Evolutionary conservation across 306 rosid species (phyloP), one percentile per base, ranked within the genome.

Genomic region (Ormosia emarginata): DNA sequence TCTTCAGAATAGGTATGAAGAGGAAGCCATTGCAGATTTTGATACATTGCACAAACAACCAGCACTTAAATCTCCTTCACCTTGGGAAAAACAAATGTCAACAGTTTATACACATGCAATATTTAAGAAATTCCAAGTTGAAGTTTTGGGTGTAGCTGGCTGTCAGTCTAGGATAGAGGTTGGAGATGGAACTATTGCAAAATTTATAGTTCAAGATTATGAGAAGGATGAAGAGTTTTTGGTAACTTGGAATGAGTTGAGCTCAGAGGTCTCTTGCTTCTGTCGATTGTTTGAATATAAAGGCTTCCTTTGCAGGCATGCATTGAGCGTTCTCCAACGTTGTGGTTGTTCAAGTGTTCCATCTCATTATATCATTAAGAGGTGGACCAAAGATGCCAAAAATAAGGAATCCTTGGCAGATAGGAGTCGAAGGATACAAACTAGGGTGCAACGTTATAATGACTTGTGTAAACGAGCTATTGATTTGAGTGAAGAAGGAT

Each of bases 71-170:
- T 92, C 98, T 80, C 98, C 98, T 86, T 94, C 98, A 41, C 98
- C 98, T 70, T 92, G 98, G 97, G 97, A 94, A 80, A 94, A 92
- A 74, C 98, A 94, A 83, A 92, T 92, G 97, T 94, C 98, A 73
- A 88, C 94, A 56, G 70, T 91, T 82, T 94, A 94, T 71, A 94
- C 98, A 0, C 98, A 94, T 85, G 87, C 98, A 9, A 91, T 94
- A 74, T 94, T 94, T 87, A 91, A 89, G 89, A 94, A 91, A 81
- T 94, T 94, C 80, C 98, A 94, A 90, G 85, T 89, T 63, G 98
- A 94, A 86, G 97, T 92, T 63, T 84, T 94, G 85, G 98, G 98
- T 57, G 98, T 90, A 43, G 98, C 90, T 82, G 98, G 98, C 29
- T 92, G 97, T 85, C 97, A 91, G 77, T 91, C 97, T 73, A 92